These are phyloP conservation scores for Fraxinus floribunda DNA, from an alignment of 305 asterid genomes.

Conservation along the genomic window DNA sequence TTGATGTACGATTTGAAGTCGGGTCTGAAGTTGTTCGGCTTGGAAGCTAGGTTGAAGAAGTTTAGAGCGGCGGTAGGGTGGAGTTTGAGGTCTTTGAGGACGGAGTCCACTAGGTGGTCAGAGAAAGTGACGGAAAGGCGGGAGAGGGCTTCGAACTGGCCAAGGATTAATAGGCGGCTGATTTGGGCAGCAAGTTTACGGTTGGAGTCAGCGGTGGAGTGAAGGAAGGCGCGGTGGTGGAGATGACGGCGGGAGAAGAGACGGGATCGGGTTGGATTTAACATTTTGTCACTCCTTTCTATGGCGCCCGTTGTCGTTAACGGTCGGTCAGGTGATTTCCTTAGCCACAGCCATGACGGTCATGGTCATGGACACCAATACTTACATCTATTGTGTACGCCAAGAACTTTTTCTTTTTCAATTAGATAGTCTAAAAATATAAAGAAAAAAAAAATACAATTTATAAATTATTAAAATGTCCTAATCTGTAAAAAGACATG, in stretches of 20 bases:
- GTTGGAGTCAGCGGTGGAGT: constrained; percentile 9
- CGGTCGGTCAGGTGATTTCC: background rate
- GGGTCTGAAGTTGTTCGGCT: constrained; percentile 53
- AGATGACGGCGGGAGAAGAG: constrained; percentile 6
- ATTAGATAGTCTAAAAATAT: background rate
- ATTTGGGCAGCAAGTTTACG: constrained; percentile 48
- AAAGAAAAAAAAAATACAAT: too few species aligned
- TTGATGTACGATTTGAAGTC: constrained; percentile 53
- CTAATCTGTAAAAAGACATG: too few species aligned
- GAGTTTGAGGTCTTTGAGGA: constrained; percentile 57
- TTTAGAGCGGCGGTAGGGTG: constrained; percentile 64
- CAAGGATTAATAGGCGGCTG: constrained; percentile 67
- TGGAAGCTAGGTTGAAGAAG: constrained; percentile 67
- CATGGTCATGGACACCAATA: too few species aligned
- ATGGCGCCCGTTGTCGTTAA: background rate
- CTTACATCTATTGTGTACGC: too few species aligned
- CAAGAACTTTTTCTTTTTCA: too few species aligned
- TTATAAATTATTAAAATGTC: too few species aligned
- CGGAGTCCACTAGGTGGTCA: constrained; percentile 59
- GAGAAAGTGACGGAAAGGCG: constrained; percentile 59
- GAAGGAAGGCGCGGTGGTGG: constrained; percentile 12
- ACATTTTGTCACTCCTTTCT: background rate
- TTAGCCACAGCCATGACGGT: background rate
- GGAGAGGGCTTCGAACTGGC: constrained; percentile 57
- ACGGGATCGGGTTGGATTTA: constrained; percentile 8